Evolutionary conservation across 176 grass and related monocot genomes (phyloP).

Genomic region (Phoenix roebelenii): DNA sequence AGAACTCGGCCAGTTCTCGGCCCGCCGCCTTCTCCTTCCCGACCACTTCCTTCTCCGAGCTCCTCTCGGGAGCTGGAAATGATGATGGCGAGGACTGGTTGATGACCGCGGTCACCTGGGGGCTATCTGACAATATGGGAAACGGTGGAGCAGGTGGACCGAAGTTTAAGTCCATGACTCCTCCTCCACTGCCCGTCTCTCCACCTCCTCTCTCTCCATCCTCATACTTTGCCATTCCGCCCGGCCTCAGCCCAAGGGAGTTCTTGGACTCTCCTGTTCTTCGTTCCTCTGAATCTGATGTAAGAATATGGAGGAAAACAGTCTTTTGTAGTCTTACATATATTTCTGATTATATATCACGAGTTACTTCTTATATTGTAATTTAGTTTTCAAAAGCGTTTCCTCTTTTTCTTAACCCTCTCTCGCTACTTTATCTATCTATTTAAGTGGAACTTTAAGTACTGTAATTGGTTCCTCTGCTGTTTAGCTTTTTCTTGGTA

Average conservation of each 20-base stretch:
- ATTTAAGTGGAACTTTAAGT: no score
- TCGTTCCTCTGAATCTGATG: constrained; percentile 10
- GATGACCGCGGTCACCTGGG: not conserved
- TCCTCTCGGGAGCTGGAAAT: constrained; percentile 18
- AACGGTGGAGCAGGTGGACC: constrained; percentile 12
- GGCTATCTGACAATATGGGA: not conserved
- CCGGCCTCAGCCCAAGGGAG: constrained; percentile 20
- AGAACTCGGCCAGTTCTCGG: constrained; percentile 3
- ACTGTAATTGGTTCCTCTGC: no score
- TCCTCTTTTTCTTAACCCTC: no score
- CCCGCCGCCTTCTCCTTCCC: constrained; percentile 22
- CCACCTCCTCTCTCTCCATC: constrained; percentile 25
- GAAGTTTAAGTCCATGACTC: constrained; percentile 28
- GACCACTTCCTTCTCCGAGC: constrained; percentile 21
- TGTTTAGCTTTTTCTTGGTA: no score
- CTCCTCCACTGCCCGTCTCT: constrained; percentile 24
- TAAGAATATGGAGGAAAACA: not conserved
- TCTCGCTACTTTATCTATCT: no score
- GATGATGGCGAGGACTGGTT: not conserved
- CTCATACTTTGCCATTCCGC: constrained; percentile 25
- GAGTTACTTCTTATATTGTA: no score
- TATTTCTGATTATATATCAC: no score
- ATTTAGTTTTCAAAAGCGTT: no score
- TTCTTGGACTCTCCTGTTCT: constrained; percentile 27
- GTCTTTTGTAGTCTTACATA: no score